These are phyloP conservation scores for Podaxis pistillaris DNA, from an alignment of 768 basidiomycete species.

Conservation along the genomic window DNA sequence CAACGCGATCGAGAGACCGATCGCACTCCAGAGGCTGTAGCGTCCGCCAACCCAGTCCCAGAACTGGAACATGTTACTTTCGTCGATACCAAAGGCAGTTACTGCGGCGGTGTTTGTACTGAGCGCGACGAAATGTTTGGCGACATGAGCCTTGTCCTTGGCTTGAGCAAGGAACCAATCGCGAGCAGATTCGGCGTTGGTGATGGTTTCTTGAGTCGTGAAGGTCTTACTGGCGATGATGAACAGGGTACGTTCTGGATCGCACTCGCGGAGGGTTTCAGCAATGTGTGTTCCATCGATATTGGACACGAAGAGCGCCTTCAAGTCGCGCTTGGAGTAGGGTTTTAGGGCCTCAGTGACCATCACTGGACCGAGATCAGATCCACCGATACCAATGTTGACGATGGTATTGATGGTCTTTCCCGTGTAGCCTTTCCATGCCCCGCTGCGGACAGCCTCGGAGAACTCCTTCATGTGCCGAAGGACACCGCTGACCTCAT, in stretches of 20 bases:
- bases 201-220: slow-evolving; percentile 99
- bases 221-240: slow-evolving; percentile 99
- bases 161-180: slow-evolving; percentile 91
- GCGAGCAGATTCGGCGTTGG: slow-evolving; percentile 92
- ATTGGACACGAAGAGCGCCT: slow-evolving; percentile 90
- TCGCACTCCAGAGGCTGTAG: slow-evolving; percentile 98
- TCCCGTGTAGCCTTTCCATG: slow-evolving; percentile 97
- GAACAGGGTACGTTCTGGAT: slow-evolving; percentile 93
- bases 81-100: slow-evolving; percentile 86
- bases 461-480: slow-evolving; percentile 91
- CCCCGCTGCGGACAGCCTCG: slow-evolving; percentile 78
- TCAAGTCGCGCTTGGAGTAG: slow-evolving; percentile 88
- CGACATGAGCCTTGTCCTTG: slow-evolving; percentile 86
- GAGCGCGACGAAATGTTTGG: slow-evolving; percentile 98
- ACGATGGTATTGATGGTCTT: slow-evolving; percentile 93
- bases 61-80: slow-evolving; percentile 98
- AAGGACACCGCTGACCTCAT: slow-evolving; percentile 81
- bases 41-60: slow-evolving; percentile 99
- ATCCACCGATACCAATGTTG: slow-evolving; percentile 99
- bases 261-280: slow-evolving; percentile 76
- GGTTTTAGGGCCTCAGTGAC: slow-evolving; percentile 96
- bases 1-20: slow-evolving; percentile 92
- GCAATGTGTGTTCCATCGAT: slow-evolving; percentile 98
- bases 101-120: slow-evolving; percentile 96
- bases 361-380: slow-evolving; percentile 98